Percentiles rank a stretch among this genome's conserved stretches.
Conservation (phyloP, 352 stramenopile species). For the Globisporangium apiculatum region DNA sequence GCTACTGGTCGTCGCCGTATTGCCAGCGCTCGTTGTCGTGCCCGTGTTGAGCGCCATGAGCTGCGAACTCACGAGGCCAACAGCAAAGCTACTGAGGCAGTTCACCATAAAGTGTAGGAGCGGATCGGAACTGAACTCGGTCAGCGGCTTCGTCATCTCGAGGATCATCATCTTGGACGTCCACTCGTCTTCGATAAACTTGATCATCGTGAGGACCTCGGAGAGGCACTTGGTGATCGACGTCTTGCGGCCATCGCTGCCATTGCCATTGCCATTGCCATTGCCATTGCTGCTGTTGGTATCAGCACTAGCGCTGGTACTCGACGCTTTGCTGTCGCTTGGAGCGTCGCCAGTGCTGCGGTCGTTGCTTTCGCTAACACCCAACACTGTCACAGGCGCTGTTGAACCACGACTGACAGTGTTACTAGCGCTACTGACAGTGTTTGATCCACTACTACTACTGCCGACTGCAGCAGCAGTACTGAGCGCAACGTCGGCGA, state of each 20-base stretch:
- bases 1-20: not conserved
- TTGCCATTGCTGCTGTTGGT: not conserved
- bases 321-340: not conserved
- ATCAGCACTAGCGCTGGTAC: not conserved
- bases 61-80: conserved; percentile 52
- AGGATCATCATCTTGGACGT: conserved; percentile 65
- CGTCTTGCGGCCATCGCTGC: conserved; percentile 1
- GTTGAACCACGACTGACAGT: conserved; percentile 4
- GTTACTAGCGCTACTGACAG: not conserved
- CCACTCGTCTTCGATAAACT: conserved; percentile 67
- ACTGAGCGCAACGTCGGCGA: not conserved
- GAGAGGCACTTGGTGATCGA: conserved; percentile 49
- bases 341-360: not conserved
- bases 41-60: conserved; percentile 37
- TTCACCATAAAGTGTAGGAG: conserved; percentile 65
- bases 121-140: conserved; percentile 43
- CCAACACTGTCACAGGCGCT: not conserved
- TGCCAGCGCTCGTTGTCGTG: not conserved
- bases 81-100: conserved; percentile 60
- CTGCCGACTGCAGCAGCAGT: not conserved
- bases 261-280: not conserved
- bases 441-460: not conserved
- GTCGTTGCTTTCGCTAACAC: not conserved
- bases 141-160: conserved; percentile 65
- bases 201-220: conserved; percentile 57